A percentile compares a stretch with the other conserved stretches of the same genome.
Evolutionary conservation across 2,329 filamentous ascomycete species (phyloP).

Genomic region (Chalaropsis ovoidea): DNA sequence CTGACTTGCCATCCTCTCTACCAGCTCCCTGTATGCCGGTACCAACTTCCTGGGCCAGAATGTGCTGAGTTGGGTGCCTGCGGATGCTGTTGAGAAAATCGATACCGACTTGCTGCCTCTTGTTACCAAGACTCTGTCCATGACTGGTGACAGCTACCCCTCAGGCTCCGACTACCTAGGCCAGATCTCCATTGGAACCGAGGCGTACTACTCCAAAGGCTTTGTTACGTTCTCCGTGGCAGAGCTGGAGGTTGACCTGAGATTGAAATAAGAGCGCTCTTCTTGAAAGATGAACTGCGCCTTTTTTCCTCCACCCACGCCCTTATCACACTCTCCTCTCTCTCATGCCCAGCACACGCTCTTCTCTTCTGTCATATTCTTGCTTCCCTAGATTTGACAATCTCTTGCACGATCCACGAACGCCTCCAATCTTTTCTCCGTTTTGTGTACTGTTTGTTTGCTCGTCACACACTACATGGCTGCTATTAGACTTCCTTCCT

Average conservation of each 20-base stretch:
- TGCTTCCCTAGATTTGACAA: neutral
- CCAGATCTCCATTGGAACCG: slow-evolving; percentile 43
- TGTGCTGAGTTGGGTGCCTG: slow-evolving; percentile 43
- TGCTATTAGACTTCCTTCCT: slow-evolving; percentile 10
- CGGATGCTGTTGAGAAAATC: slow-evolving; percentile 34
- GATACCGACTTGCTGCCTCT: slow-evolving; percentile 40
- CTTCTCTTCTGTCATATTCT: neutral
- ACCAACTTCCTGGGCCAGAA: slow-evolving; percentile 36
- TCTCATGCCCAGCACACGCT: neutral
- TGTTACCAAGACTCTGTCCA: slow-evolving; percentile 34
- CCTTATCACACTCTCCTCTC: slow-evolving; percentile 12
- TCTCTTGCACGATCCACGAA: slow-evolving; percentile 19
- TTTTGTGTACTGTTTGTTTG: slow-evolving; percentile 7
- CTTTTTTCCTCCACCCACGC: neutral
- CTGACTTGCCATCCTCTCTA: slow-evolving; percentile 19
- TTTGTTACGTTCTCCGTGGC: slow-evolving; percentile 43
- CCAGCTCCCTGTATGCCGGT: slow-evolving; percentile 37
- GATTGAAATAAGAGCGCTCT: slow-evolving; percentile 26
- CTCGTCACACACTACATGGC: neutral
- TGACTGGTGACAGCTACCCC: slow-evolving; percentile 33
- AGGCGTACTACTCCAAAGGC: slow-evolving; percentile 37
- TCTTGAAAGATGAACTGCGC: neutral
- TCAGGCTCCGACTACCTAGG: slow-evolving; percentile 39
- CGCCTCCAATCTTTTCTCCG: neutral
- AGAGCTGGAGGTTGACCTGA: slow-evolving; percentile 34